Base-by-base conservation (phyloP, 139 green algal species). In the Yamagishiella unicocca region DNA sequence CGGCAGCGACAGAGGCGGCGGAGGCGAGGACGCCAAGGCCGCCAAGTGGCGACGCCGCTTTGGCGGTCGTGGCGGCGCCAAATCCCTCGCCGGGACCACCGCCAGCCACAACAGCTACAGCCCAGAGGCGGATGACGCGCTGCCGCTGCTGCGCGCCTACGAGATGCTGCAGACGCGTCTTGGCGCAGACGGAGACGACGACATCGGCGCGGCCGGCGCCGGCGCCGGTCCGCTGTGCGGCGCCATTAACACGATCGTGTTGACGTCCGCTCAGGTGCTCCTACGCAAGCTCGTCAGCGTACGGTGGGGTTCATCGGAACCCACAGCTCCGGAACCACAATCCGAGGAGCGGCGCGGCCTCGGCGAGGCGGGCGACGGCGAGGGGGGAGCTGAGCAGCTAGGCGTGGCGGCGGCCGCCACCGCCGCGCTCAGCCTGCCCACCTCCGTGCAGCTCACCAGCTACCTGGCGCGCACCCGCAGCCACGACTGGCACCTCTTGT, bases 401-500 rank as follows among this genome's bases (percentile, higher is more conserved):
- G 17, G 10, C 10, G 33, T 46, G 62, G 38, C 67, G 17, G 4
- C 25, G 4, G 17, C 38, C 4, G 1, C 38, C 67, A 9, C 67
- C 2, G 37, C 35, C 35, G 66, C 31, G 9, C 67, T 75, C 67
- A 17, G 67, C 37, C 33, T 75, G 67, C 10, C 67, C 4, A 35
- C 21, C 4, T 75, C 67, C 35, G 67, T 45, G 67, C n/a, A 42
- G 22, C 37, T 78, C 25, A 78, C 70, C 21, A 40, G 37, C 38
- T 33, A 54, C 37, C 70, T 78, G 70, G 70, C 70, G 38, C 45
- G 70, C 29, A 42, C 4, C 25, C 27, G 72, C n/a, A 7, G 46
- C 25, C 43, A 6, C 33, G 72, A 80, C 72, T 80, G 72, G 72
- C 72, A 62, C 43, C 72, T 80, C 27, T 17, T 80, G 42, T 40